Conservation (phyloP, 129 eudicot genomes). For the Saposhnikovia divaricata region DNA sequence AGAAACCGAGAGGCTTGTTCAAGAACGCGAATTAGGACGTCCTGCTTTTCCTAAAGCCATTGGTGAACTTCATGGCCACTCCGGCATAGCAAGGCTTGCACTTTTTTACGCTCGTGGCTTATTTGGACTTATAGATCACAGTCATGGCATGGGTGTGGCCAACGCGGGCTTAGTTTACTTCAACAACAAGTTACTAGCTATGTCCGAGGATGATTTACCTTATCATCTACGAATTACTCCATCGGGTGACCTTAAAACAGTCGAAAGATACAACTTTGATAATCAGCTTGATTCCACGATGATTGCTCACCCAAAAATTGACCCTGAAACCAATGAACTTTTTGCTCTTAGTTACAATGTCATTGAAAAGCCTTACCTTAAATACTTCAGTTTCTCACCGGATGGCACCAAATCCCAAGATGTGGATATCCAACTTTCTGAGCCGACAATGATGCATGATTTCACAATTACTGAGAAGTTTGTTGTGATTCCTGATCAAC, state of each 20-base stretch:
- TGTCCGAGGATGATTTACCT: constrained; percentile 56
- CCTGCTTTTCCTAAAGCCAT: constrained; percentile 53
- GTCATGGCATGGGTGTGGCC: constrained; percentile 43
- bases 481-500: constrained; percentile 59
- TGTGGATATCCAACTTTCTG: constrained; percentile 33
- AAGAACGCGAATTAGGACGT: constrained; percentile 35
- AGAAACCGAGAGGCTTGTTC: constrained; percentile 40
- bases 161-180: constrained; percentile 53
- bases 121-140: constrained; percentile 38
- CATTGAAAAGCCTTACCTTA: constrained; percentile 39
- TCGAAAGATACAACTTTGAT: constrained; percentile 31
- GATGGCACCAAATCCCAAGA: constrained; percentile 44
- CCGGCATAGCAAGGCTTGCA: constrained; percentile 38
- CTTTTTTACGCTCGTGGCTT: constrained; percentile 48
- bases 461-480: constrained; percentile 49
- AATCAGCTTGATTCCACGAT: constrained; percentile 31
- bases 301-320: constrained; percentile 59
- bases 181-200: constrained; percentile 40
- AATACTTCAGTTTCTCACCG: constrained; percentile 41
- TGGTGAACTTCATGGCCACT: constrained; percentile 53
- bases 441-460: constrained; percentile 54
- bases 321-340: constrained; percentile 40
- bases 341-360: constrained; percentile 48
- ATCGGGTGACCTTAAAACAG: constrained; percentile 41
- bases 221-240: constrained; percentile 39